Evolutionary conservation across 352 stramenopile genomes (phyloP).

Genomic region (Blastocystis sp.): DNA sequence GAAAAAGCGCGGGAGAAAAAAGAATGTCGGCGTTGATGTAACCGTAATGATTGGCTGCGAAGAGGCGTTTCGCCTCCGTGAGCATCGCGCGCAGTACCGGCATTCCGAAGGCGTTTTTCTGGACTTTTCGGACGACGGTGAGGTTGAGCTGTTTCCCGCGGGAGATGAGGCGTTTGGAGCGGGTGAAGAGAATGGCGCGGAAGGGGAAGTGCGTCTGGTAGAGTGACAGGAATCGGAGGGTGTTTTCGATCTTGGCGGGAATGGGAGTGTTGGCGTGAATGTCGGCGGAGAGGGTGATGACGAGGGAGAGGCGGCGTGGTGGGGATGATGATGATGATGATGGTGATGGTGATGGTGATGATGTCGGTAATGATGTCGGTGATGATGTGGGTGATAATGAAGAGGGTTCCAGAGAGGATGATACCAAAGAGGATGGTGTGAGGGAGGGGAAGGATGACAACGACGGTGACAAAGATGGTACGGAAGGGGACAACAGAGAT

Average conservation of each 20-base stretch:
- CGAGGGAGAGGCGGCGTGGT: neutral
- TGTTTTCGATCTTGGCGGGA: neutral
- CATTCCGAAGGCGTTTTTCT: neutral
- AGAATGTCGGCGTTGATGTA: conserved; percentile 47
- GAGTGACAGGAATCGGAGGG: neutral
- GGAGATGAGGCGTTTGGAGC: neutral
- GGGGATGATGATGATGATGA: neutral
- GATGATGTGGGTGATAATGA: no score
- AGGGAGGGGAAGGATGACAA: neutral
- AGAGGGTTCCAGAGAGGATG: no score
- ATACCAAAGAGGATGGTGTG: no score
- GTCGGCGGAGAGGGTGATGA: neutral
- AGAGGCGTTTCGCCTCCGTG: neutral
- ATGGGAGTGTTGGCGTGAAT: neutral
- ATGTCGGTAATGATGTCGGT: no score
- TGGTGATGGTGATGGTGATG: no score
- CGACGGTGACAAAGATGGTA: neutral
- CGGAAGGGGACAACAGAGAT: no score
- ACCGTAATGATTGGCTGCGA: neutral
- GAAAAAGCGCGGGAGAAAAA: neutral
- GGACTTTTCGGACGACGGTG: neutral
- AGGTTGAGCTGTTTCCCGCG: neutral
- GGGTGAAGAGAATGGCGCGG: neutral
- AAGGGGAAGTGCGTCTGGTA: conserved; percentile 18
- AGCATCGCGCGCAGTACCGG: neutral